phyloP scores from a whole-genome alignment of 257 asterid species.

The Salvia miltiorrhiza region DNA sequence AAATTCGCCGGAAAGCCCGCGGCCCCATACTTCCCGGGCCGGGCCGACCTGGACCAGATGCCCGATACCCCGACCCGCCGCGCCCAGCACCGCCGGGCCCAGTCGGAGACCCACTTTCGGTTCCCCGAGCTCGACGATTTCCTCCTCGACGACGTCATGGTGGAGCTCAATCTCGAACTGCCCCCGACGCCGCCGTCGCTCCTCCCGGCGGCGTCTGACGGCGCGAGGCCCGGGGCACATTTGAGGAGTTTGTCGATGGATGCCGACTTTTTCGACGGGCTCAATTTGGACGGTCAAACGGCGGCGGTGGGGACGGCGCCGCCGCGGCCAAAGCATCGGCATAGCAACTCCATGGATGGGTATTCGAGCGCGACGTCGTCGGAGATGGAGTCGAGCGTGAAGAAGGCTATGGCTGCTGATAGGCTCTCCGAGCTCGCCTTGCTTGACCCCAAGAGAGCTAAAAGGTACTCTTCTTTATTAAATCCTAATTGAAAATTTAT shows the following conservation, averaged over 20 bases:
- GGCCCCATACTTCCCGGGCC: constrained; percentile 23
- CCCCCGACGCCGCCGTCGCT: constrained; percentile 35
- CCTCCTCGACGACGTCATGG: constrained; percentile 53
- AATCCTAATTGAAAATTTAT: too few relatives aligned
- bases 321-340: constrained; percentile 51
- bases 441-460: constrained; percentile 87
- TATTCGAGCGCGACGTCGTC: constrained; percentile 58
- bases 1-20: constrained; percentile 48
- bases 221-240: constrained; percentile 32
- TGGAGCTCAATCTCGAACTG: constrained; percentile 40
- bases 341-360: constrained; percentile 81
- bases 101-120: constrained; percentile 69
- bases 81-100: constrained; percentile 80
- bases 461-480: constrained; percentile 40
- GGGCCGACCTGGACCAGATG: constrained; percentile 65
- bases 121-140: constrained; percentile 59
- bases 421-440: constrained; percentile 68
- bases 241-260: constrained; percentile 59
- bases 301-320: constrained; percentile 24
- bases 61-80: constrained; percentile 66
- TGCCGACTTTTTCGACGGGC: constrained; percentile 30
- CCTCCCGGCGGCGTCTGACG: constrained; percentile 25
- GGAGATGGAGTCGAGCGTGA: constrained; percentile 48
- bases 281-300: constrained; percentile 19
- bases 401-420: constrained; percentile 63